These are phyloP conservation scores for Saraca asoca DNA, from an alignment of 331 rosid genomes.

Conservation along the genomic window DNA sequence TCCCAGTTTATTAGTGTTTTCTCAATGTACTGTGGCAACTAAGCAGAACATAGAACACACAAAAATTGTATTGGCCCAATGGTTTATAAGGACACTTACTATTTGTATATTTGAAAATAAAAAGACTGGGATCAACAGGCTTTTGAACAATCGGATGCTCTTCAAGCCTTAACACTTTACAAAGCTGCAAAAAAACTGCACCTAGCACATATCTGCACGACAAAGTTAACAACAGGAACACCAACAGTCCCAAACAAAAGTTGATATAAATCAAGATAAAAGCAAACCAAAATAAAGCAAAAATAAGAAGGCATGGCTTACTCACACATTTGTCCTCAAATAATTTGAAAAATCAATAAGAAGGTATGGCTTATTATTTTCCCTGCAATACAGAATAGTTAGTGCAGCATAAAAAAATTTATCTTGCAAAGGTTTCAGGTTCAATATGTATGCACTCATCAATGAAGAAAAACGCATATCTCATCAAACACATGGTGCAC, in stretches of 20 bases:
- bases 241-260: slow-evolving; percentile 26
- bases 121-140: slow-evolving; percentile 90
- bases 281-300: background rate
- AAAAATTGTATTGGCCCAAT: slow-evolving; percentile 1
- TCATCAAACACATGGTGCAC: slow-evolving; percentile 4
- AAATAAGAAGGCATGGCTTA: slow-evolving; percentile 12
- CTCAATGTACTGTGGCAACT: background rate
- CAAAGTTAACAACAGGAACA: slow-evolving; percentile 22
- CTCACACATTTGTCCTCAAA: slow-evolving; percentile 81
- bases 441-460: slow-evolving; percentile 13
- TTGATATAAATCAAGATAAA: slow-evolving; percentile 24
- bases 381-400: slow-evolving; percentile 48
- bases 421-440: slow-evolving; percentile 8
- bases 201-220: slow-evolving; percentile 79
- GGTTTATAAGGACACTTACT: slow-evolving; percentile 50
- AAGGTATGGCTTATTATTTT: slow-evolving; percentile 70
- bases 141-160: slow-evolving; percentile 82
- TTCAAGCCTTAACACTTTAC: slow-evolving; percentile 69
- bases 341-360: slow-evolving; percentile 86
- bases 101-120: slow-evolving; percentile 64
- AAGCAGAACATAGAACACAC: slow-evolving; percentile 7
- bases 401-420: slow-evolving; percentile 25
- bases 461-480: slow-evolving; percentile 1
- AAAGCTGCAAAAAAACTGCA: slow-evolving; percentile 86
- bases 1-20: background rate